phyloP scores from a whole-genome alignment of 306 rosid species.

The Trichosanthes truncata region DNA sequence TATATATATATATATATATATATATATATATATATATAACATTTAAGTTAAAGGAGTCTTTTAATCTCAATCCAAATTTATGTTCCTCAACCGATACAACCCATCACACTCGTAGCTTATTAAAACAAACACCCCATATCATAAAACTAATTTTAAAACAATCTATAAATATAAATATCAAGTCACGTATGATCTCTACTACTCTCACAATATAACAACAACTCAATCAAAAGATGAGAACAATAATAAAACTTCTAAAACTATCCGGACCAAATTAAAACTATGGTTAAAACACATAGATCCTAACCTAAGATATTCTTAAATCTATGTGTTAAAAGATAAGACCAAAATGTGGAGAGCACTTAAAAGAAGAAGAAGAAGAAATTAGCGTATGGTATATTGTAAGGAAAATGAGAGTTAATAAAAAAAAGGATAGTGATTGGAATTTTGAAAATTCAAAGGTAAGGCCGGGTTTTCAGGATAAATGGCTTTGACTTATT shows the following conservation, averaged over 20 bases:
- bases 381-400: too few species aligned
- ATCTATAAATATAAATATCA: too few species aligned
- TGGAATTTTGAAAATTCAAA: background rate
- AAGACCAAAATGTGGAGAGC: background rate
- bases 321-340: background rate
- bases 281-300: background rate
- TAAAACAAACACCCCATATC: background rate
- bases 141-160: background rate
- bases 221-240: too few species aligned
- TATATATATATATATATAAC: too few species aligned
- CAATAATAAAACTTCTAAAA: background rate
- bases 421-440: background rate
- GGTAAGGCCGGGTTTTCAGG: constrained; percentile 4
- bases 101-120: background rate
- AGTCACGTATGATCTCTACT: too few species aligned
- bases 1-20: too few species aligned
- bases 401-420: background rate
- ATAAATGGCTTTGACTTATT: background rate
- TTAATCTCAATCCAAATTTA: background rate
- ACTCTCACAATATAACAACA: too few species aligned
- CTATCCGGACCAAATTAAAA: background rate
- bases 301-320: background rate
- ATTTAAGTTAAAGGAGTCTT: too few species aligned
- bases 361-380: background rate
- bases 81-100: background rate